A percentile compares a stretch with the other conserved stretches of the same genome.
Conservation (phyloP, 139 green algal species). For the Chlamydomonas sphaeroides region DNA sequence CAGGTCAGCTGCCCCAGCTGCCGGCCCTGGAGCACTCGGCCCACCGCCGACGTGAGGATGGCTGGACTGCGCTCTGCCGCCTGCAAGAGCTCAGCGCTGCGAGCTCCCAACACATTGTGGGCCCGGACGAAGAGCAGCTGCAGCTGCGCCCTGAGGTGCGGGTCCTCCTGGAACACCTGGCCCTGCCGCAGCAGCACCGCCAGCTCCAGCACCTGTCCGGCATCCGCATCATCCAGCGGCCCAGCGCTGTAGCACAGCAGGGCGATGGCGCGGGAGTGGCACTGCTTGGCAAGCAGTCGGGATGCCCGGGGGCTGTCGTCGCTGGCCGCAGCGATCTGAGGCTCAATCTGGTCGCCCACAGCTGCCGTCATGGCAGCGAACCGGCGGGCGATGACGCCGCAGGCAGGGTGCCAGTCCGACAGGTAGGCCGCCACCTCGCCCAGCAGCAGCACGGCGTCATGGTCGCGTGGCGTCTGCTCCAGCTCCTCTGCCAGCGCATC, state of each 20-base stretch:
- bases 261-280: not conserved
- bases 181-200: slow-evolving; percentile 52
- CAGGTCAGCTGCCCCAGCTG: not conserved
- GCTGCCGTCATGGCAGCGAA: slow-evolving; percentile 56
- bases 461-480: slow-evolving; percentile 34
- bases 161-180: slow-evolving; percentile 39
- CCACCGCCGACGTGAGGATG: slow-evolving; percentile 6
- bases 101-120: slow-evolving; percentile 34
- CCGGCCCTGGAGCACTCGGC: not conserved
- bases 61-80: not conserved
- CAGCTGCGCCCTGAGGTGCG: not conserved
- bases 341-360: slow-evolving; percentile 37
- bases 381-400: slow-evolving; percentile 19
- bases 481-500: slow-evolving; percentile 46
- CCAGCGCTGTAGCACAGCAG: slow-evolving; percentile 35
- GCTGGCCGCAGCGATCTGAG: not conserved
- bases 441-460: slow-evolving; percentile 56
- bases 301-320: not conserved
- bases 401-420: slow-evolving; percentile 8
- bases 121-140: slow-evolving; percentile 33
- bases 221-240: slow-evolving; percentile 7
- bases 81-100: not conserved
- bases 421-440: slow-evolving; percentile 60
- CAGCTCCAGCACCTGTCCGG: slow-evolving; percentile 26
- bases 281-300: slow-evolving; percentile 33